Base-by-base conservation (phyloP, 192 early-diverging fungal species). In the Cetraspora pellucida region DNA sequence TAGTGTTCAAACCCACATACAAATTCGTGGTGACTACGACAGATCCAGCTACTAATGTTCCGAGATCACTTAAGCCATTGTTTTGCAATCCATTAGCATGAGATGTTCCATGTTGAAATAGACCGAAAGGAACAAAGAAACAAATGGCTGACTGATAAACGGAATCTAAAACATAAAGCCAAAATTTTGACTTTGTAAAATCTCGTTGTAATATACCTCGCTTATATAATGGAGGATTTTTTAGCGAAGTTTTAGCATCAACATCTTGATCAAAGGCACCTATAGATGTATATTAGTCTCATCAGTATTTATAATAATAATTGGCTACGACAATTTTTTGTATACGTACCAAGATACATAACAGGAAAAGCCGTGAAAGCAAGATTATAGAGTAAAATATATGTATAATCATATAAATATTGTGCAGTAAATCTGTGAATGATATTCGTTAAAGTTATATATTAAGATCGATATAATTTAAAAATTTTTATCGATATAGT, bases 231-330 rank as follows among this genome's bases (percentile, higher is more conserved):
- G 90, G 91, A 21, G 96, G 95, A 68, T 90, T 86, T 5, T 87
- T 82, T 44, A 94, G 83, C 19, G 89, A 89, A 7, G 86, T 86
- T 31, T 89, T 81, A 0, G 89, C 88, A 23, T 86, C 83, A 21
- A 97, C 80, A 79, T 97, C 95, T 83, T 93, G 91, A 82, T 97
- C 94, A 81, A 95, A 94, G 2, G 93, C 87, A 55, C 94, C 91
- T 83, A 75, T 77, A 64, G 10, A 16, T 17, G 28, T 1, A 25
- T 17, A 58, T 37, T 37, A 37, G 7, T 77, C 23, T 75, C 5
- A 25, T 44, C 11, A 73, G 77, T 37, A 52, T 68, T n/a, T 31
- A 31, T n/a, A 77, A 23, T 28, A 21, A 37, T 37, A 7, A 37
- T 37, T 37, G n/a, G n/a, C n/a, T n/a, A n/a, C n/a, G n/a, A n/a